These are phyloP conservation scores for Coemansia brasiliensis DNA, from an alignment of 192 early-diverging fungal genomes.

Conservation along the genomic window DNA sequence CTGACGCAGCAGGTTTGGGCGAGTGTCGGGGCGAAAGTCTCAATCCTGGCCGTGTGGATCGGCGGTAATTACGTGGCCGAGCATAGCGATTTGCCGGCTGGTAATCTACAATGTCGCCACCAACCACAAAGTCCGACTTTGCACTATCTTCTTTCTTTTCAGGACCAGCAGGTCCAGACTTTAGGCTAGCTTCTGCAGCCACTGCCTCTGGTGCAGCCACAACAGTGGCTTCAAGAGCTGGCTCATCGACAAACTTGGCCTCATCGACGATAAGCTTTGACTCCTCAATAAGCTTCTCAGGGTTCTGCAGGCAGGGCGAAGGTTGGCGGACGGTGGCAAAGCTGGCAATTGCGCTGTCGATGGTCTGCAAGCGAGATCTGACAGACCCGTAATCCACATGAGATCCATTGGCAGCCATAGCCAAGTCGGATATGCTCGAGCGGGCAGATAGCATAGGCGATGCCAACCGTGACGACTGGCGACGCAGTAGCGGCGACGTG, in stretches of 20 bases:
- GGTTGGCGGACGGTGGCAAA: constrained; percentile 10
- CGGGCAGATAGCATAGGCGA: constrained; percentile 40
- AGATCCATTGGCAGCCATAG: not conserved
- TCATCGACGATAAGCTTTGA: not conserved
- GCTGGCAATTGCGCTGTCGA: constrained; percentile 12
- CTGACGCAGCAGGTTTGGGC: not conserved
- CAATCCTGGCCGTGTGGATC: constrained; percentile 9
- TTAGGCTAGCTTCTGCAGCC: not conserved
- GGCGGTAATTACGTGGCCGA: constrained; percentile 15
- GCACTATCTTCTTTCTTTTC: too few species aligned
- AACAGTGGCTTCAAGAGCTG: not conserved
- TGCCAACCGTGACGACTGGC: constrained; percentile 29
- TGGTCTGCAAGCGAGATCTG: constrained; percentile 12
- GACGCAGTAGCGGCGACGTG: constrained; percentile 20
- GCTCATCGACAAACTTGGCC: not conserved
- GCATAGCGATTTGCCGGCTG: not conserved
- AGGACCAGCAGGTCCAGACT: too few species aligned
- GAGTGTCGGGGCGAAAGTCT: constrained; percentile 6
- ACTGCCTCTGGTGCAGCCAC: not conserved
- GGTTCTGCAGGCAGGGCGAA: not conserved
- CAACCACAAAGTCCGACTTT: not conserved
- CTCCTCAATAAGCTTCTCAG: not conserved
- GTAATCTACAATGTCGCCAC: not conserved
- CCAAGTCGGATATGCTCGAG: constrained; percentile 47
- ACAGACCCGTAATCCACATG: not conserved